Evolutionary conservation across 2,329 filamentous ascomycete genomes (phyloP), one percentile per base, ranked within the genome.

Genomic region (Paraphaeosphaeria minitans): DNA sequence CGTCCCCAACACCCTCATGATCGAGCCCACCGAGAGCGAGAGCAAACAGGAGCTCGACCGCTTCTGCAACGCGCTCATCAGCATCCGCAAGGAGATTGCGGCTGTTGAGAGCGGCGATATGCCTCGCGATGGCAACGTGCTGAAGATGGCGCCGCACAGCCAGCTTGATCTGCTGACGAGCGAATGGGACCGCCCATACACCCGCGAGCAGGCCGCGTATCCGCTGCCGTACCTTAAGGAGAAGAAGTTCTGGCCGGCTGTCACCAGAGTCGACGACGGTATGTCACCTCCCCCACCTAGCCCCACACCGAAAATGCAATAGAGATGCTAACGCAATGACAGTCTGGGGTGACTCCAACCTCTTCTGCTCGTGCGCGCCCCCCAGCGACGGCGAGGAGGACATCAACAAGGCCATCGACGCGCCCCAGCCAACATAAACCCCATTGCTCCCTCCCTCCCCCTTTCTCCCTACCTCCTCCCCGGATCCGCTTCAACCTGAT

Each of bases 221-320:
- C 94, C 94, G 19, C 75, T 96, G 62, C 82, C 87, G 0, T 96
- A 87, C 79, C 79, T 98, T 62, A 85, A 86, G 76, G 91, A 97
- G 85, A 97, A 96, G 89, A 98, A 98, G 83, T 97, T 97, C 80
- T 98, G 94, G 94, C 93, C 94, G 0, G 88, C 83, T 37, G 92
- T 97, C 14, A 92, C 90, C 7, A 85, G 94, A 75, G 83, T 97
- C 21, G 91, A 98, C 75, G 94, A 97, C 82, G 85, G 91, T 94
- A 78, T 83, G 89, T 71, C 31, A 10, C n/a, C 3, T 45, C 16
- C 35, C 10, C 13, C 8, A 16, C 21, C 19, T 21, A 42, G 24
- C 24, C 24, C 24, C 3, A 27, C 24, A 27, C 24, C 24, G 24
- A 27, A 6, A 37, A n/a, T 31, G 9, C 8, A 24, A 33, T 13